Evolutionary conservation across 805 yeast genomes (phyloP), one percentile per base, ranked within the genome.

Genomic region (Suhomyces sp.): DNA sequence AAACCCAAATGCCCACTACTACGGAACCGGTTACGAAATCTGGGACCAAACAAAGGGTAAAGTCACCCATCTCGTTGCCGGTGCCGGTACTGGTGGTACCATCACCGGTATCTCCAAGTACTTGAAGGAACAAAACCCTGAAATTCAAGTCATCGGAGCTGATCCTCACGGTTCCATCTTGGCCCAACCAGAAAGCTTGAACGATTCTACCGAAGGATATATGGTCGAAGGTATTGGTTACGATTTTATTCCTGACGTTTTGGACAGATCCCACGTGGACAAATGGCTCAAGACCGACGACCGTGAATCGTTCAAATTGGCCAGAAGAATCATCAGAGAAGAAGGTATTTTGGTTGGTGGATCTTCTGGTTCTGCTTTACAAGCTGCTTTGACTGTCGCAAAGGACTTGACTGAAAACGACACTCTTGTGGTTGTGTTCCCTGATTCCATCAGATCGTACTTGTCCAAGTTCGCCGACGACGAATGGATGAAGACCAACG

Each of bases 71-170:
- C 76, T 90, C 45, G 87, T 90, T 51, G 96, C 96, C 38, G 96
- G 96, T 69, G 96, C 96, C 6, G 96, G 96, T 73, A 89, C 96
- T 53, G 96, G 96, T 72, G 99, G 99, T 53, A 94, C 99, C 1
- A 90, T 93, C 46, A 78, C 96, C n/a, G 99, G 99, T 52, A 91
- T 91, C 27, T 82, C 96, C 3, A 78, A 78, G 55, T 94, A 78
- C 69, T 76, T 93, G 61, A 88, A 88, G 74, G 88, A 84, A 67
- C 80, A 86, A 69, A 80, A 87, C 69, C 72, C 84, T 24, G 72
- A 82, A 13, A 75, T 89, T 57, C 68, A 76, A 54, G 81, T 89
- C 44, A 79, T 86, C 48, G 96, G 87, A 60, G 96, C 96, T 44
- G 96, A 89, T 73, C 96, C 96, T 40, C 77, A 82, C 58, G 96